Conservation (phyloP, 2,329 filamentous ascomycete genomes). For the Periconia sp. region DNA sequence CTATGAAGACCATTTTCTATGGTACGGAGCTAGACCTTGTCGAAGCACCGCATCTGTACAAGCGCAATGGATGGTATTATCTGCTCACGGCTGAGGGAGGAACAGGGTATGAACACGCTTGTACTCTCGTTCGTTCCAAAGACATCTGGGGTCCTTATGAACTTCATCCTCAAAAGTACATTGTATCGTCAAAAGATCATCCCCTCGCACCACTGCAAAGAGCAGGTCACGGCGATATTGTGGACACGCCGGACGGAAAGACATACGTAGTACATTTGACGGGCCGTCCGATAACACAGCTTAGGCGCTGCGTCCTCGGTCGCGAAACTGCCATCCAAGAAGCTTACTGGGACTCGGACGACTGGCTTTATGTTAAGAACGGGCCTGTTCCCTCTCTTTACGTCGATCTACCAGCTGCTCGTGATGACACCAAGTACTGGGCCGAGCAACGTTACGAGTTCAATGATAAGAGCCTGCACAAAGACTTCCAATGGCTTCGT, state of each 20-base stretch:
- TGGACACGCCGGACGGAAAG: conserved; percentile 41
- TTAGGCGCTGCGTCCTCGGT: conserved; percentile 42
- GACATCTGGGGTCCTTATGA: conserved; percentile 52
- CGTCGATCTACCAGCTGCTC: conserved; percentile 35
- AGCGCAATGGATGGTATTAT: conserved; percentile 44
- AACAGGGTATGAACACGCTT: conserved; percentile 48
- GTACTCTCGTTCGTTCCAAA: conserved; percentile 46
- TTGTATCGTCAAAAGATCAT: conserved; percentile 50
- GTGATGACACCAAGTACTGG: conserved; percentile 43
- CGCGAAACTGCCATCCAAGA: conserved; percentile 59
- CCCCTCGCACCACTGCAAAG: conserved; percentile 38
- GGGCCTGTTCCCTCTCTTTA: conserved; percentile 55
- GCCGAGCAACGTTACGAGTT: conserved; percentile 57
- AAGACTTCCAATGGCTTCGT: conserved; percentile 64
- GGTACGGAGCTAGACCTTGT: conserved; percentile 60
- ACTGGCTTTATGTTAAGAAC: conserved; percentile 68
- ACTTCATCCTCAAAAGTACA: conserved; percentile 46
- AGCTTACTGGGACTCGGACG: conserved; percentile 64
- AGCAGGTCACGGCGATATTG: conserved; percentile 46
- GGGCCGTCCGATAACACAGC: conserved; percentile 41
- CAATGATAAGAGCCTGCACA: conserved; percentile 53
- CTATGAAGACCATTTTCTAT: conserved; percentile 58
- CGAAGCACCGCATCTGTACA: conserved; percentile 46
- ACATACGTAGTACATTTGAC: conserved; percentile 43
- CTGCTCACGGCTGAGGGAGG: conserved; percentile 47